Base-by-base conservation (phyloP, 257 asterid genomes). In the Solanum sitiens region DNA sequence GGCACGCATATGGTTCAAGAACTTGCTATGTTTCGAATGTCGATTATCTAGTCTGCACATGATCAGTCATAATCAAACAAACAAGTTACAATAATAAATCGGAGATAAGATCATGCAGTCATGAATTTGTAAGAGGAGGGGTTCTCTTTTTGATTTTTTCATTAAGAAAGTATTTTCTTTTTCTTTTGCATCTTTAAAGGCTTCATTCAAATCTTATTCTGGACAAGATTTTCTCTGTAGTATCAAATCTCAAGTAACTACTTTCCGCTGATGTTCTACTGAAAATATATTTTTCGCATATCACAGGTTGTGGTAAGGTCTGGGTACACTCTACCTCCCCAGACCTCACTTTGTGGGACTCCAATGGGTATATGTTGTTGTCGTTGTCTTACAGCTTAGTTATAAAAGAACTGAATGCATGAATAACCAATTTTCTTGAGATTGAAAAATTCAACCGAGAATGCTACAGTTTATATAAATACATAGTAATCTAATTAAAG, bases 1-100 rank as follows among this genome's bases (percentile, higher is more conserved):
- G 84, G 61, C 84, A 90, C 94, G 93, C 95, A 94, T 90, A 89
- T 39, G 85, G 74, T 89, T 95, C 80, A 96, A 90, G 89, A 95
- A 93, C 90, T 95, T 96, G 93, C 89, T 91, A 91, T 91, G 94
- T 92, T 83, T 93, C 23, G 92, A 72, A 71, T 89, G 72, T 65
- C 93, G 91, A 87, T 86, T 90, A 47, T 88, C 94, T 61, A 87
- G 83, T 88, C 96, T 94, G 74, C 61, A 92, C 82, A 32, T 70
- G 44, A 86, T 27, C 86, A 87, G 84, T 72, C 87, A 45, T 76
- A 44, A 14, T 59, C 27, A 87, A 86, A 70, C 87, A 85, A 77
- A 88, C 73, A 70, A 86, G 47, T 20, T 50, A 30, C 12, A 30
- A 82, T 30, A 50, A 50, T 74, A 63, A 83, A 85, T 12, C 50